Base-by-base conservation (phyloP, 2,329 filamentous ascomycete genomes). In the Pseudogymnoascus sp. region DNA sequence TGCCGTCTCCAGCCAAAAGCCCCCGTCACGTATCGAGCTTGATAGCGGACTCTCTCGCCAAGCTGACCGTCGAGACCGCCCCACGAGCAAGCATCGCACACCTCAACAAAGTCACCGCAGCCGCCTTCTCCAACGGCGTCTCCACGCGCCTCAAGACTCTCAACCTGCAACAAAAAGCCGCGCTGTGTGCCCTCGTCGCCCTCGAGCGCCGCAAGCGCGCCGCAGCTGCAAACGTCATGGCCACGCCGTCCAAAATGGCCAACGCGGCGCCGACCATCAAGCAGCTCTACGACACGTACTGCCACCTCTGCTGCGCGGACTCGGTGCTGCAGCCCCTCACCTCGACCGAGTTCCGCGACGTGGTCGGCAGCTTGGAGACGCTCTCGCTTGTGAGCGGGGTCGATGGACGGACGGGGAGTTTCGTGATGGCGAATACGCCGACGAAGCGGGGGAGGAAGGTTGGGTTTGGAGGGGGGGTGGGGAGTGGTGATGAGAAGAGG, bases 131-230 rank as follows among this genome's bases (percentile, higher is more conserved):
- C 73, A 93, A 97, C 69, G 93, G 93, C 37, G 89, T 92, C 1
- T 85, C 82, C 11, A 91, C 97, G 70, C 86, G 95, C 64, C 84
- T 99, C 12, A 89, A 90, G 74, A 87, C 88, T 4, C 84, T 99
- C 63, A 99, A 98, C 73, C 82, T 99, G 2, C 96, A 99, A 73
- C 95, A 99, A 75, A 98, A 96, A 75, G 95, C 93, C 3, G 92
- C 93, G 0, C 82, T 99, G 8, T 99, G 95, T 77, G 86, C 93
- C 0, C 81, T 99, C 12, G 83, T 93, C 40, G 91, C 91, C 2
- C 85, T 95, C n/a, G 93, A 97, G 74, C 90, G 89, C 70, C 86
- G 86, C 66, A 88, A 84, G 68, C 81, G 85, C 59, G 78, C 78
- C 62, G 77, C 79, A 63, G 84, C 78, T 70, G 78, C 77, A 38